Percentiles rank a stretch among this genome's conserved stretches.
Evolutionary conservation across 2,329 filamentous ascomycete species (phyloP).

Genomic region (Neurospora crassa): DNA sequence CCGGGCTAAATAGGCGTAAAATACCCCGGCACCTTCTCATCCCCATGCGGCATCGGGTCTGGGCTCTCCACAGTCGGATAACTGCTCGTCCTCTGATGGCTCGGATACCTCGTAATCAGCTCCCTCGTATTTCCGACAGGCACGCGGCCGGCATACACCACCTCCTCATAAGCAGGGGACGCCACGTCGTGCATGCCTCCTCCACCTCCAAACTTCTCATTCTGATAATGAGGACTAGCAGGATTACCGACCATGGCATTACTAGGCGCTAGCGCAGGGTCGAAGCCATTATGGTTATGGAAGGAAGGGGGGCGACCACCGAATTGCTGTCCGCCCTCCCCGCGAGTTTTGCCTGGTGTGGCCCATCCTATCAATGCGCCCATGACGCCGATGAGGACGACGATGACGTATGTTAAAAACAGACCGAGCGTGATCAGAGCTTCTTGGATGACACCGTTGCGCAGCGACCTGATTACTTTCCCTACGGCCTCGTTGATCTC

Average conservation of each 20-base stretch:
- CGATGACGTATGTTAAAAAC: slow-evolving; percentile 66
- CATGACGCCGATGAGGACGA: slow-evolving; percentile 64
- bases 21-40: slow-evolving; percentile 20
- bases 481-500: slow-evolving; percentile 70
- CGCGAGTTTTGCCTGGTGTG: slow-evolving; percentile 48
- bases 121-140: slow-evolving; percentile 8
- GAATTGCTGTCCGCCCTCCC: slow-evolving; percentile 43
- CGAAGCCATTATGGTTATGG: neutral
- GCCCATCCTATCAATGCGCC: slow-evolving; percentile 55
- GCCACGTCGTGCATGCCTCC: neutral
- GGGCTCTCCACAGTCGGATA: slow-evolving; percentile 9
- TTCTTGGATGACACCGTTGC: slow-evolving; percentile 61
- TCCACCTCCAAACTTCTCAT: neutral
- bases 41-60: slow-evolving; percentile 7
- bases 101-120: slow-evolving; percentile 9
- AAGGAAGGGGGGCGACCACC: neutral
- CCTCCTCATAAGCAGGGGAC: slow-evolving; percentile 7
- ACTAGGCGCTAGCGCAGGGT: neutral
- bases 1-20: neutral
- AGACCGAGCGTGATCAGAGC: slow-evolving; percentile 69
- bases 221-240: neutral
- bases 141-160: slow-evolving; percentile 16
- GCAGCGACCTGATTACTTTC: slow-evolving; percentile 58
- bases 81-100: slow-evolving; percentile 17
- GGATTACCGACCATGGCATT: neutral